Evolutionary conservation across 2,329 filamentous ascomycete species (phyloP), one percentile per base, ranked within the genome.

Genomic region (Cladosporium cucumerinum): DNA sequence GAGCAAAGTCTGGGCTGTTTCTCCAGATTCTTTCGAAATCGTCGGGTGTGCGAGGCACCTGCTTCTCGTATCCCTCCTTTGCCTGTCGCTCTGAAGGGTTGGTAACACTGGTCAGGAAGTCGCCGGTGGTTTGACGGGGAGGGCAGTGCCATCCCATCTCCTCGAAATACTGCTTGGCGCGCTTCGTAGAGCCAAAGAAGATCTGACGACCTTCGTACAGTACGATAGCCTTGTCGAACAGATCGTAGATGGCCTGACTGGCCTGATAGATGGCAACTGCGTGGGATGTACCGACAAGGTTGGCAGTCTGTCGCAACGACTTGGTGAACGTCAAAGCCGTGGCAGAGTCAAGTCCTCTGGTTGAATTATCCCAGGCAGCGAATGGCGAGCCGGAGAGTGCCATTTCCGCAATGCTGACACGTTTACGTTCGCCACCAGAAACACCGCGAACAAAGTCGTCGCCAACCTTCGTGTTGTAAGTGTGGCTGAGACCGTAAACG

Each of bases 171-270:
- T 74, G 74, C 70, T 84, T 87, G 0, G 90, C 90, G 2, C 80
- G 74, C 6, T 71, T 73, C 0, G 86, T 84, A 0, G 85, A 84
- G 0, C 91, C 91, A 68, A 89, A 93, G 78, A 87, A 94, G 67
- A 93, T 93, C 72, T 93, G 85, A 0, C 88, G 84, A 0, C 91
- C 91, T 72, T 93, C 88, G 71, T 93, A 92, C 0, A 93, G 79
- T 0, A 94, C 88, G 0, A 87, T 82, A 0, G 85, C 86, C 73
- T 93, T 93, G 77, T 94, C 89, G 70, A 94, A 93, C 18, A 87
- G 78, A 63, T 88, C 84, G 70, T 88, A 88, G 16, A 87, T 79
- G 11, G 76, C 76, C 66, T 82, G 78, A 51, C 73, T 75, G 10
- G 80, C 80, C 68, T 82, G 80, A 69, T 88, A 88, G 57, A 88